Conservation (phyloP, 768 basidiomycete genomes). For the Phlebiopsis flavidoalba region DNA sequence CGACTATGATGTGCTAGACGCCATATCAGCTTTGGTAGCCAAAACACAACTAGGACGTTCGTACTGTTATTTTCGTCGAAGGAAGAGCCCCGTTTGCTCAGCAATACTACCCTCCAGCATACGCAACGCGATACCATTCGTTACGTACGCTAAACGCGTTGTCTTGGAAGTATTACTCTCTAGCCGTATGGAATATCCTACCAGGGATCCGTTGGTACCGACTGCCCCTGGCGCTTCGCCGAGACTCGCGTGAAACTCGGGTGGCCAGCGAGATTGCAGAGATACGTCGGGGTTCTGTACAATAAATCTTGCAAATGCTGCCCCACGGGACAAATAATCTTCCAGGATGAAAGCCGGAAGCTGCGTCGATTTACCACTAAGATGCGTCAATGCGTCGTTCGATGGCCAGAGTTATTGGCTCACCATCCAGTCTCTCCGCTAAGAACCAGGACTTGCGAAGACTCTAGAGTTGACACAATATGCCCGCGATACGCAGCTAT, state of each 20-base stretch:
- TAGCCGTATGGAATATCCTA: conserved; percentile 92
- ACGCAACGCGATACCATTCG: conserved; percentile 91
- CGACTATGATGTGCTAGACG: conserved; percentile 84
- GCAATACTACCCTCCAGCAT: conserved; percentile 90
- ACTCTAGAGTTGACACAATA: conserved; percentile 66
- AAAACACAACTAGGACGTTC: not conserved
- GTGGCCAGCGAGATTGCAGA: conserved; percentile 95
- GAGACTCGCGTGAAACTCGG: conserved; percentile 87
- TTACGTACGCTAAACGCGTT: conserved; percentile 80
- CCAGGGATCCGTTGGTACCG: conserved; percentile 72
- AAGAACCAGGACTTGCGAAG: conserved; percentile 80
- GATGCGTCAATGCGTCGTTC: not conserved
- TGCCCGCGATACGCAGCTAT: conserved; percentile 78
- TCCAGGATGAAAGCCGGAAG: conserved; percentile 93
- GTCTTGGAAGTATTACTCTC: conserved; percentile 81
- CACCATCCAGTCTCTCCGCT: conserved; percentile 80
- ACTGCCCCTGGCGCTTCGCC: conserved; percentile 79
- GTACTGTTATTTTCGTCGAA: conserved; percentile 94
- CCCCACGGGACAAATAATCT: conserved; percentile 75
- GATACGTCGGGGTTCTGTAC: conserved; percentile 93
- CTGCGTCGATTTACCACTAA: conserved; percentile 94
- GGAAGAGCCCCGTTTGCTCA: conserved; percentile 66
- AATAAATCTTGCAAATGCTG: conserved; percentile 85
- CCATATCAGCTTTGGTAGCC: no score
- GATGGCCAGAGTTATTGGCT: conserved; percentile 13